These are phyloP conservation scores for Urochloa ruziziensis DNA, from an alignment of 176 grass and related monocot species.

Conservation along the genomic window DNA sequence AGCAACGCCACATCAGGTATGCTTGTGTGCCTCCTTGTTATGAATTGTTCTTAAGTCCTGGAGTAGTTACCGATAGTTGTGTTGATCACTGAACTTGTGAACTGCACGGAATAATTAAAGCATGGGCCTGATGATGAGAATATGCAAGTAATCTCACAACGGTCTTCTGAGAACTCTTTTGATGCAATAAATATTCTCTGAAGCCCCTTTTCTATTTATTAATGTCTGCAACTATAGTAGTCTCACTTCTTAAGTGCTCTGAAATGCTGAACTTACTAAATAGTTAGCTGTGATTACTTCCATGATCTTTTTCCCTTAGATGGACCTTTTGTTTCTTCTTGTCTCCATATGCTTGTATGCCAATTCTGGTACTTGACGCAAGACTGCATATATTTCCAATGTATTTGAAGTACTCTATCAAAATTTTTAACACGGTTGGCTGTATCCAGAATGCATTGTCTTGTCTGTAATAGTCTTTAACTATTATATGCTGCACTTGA, in stretches of 20 bases:
- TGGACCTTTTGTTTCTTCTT: not conserved
- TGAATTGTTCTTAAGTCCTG: not conserved
- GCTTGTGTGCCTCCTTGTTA: not conserved
- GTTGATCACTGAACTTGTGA: not conserved
- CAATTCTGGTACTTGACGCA: not conserved
- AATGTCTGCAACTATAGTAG: too few species aligned
- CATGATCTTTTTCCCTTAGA: not conserved
- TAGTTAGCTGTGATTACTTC: not conserved
- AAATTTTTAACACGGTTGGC: not conserved
- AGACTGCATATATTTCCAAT: not conserved
- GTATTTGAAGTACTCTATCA: not conserved
- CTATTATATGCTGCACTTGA: not conserved
- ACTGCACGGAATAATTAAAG: not conserved
- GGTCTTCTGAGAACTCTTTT: conserved; percentile 30
- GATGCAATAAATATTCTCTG: conserved; percentile 27
- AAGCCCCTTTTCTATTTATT: not conserved
- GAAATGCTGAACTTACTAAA: too few species aligned
- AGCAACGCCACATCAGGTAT: conserved; percentile 78
- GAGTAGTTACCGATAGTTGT: not conserved
- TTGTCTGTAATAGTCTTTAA: not conserved
- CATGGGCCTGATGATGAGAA: conserved; percentile 29
- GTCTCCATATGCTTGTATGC: not conserved
- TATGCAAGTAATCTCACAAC: conserved; percentile 6
- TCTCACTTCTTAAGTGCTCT: too few species aligned
- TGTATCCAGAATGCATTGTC: not conserved